phyloP scores from a whole-genome alignment of 495 filamentous ascomycete genomes.

The Oidiodendron maius region DNA sequence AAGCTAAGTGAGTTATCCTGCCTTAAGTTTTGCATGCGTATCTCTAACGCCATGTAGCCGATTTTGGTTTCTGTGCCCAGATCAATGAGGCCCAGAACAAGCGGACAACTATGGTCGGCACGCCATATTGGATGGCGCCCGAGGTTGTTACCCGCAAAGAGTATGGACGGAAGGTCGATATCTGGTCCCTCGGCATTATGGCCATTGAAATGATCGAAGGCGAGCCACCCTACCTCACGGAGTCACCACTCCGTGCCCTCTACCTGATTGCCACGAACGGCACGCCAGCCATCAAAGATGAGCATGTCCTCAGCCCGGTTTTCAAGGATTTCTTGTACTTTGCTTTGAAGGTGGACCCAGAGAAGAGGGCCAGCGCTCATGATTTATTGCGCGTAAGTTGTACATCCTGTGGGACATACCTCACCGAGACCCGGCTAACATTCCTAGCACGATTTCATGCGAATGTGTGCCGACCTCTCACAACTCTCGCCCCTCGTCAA shows the following conservation, averaged over 20 bases:
- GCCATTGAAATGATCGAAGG: constrained; percentile 99
- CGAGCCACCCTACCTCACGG: constrained; percentile 93
- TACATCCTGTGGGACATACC: constrained; percentile 1
- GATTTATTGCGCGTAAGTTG: constrained; percentile 78
- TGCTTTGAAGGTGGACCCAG: constrained; percentile 91
- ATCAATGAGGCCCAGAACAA: constrained; percentile 97
- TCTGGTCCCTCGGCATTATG: constrained; percentile 99
- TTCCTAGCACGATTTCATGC: constrained; percentile 89
- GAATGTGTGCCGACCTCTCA: constrained; percentile 59
- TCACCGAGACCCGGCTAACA: not conserved
- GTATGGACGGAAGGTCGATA: constrained; percentile 97
- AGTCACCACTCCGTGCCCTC: constrained; percentile 86
- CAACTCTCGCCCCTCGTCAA: constrained; percentile 72
- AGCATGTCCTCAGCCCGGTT: constrained; percentile 68
- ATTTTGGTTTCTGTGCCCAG: constrained; percentile 98
- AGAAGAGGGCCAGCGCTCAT: constrained; percentile 90
- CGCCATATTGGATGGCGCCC: constrained; percentile 99
- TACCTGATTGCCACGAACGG: constrained; percentile 97
- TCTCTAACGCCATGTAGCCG: constrained; percentile 51
- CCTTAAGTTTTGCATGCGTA: not conserved
- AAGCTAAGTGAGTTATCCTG: constrained; percentile 80
- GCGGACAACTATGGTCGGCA: constrained; percentile 98
- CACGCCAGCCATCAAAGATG: constrained; percentile 91
- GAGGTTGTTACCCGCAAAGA: constrained; percentile 97
- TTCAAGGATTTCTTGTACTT: constrained; percentile 88